Evolutionary conservation across 2,329 filamentous ascomycete species (phyloP).

Genomic region (Ilyonectria mors-panacis): DNA sequence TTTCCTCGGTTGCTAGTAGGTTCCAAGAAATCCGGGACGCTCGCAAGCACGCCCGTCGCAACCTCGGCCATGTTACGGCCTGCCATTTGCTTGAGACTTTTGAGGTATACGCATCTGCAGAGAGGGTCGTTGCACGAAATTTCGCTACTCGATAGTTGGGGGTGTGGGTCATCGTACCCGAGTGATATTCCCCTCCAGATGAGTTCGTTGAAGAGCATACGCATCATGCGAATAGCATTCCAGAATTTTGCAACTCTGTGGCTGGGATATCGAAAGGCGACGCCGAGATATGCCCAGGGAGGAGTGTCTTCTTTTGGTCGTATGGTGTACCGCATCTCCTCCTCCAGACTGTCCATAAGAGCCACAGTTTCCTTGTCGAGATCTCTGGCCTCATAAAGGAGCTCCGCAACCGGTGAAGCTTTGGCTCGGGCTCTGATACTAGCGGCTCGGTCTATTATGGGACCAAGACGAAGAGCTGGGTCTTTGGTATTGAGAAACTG

Average conservation of each 20-base stretch:
- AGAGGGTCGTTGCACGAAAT: not conserved
- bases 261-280: conserved; percentile 39
- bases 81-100: conserved; percentile 22
- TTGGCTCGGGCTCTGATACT: conserved; percentile 30
- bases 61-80: conserved; percentile 34
- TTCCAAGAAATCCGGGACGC: conserved; percentile 37
- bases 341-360: conserved; percentile 7
- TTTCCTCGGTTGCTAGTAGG: conserved; percentile 13
- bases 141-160: not conserved
- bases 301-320: conserved; percentile 14
- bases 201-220: conserved; percentile 43
- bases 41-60: conserved; percentile 41
- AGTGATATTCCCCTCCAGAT: conserved; percentile 20
- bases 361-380: conserved; percentile 36
- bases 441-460: conserved; percentile 38
- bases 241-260: conserved; percentile 42
- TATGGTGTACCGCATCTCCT: conserved; percentile 21
- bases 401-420: not conserved
- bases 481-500: conserved; percentile 33
- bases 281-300: conserved; percentile 32
- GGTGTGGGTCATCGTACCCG: not conserved
- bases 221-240: conserved; percentile 46
- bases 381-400: conserved; percentile 38
- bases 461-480: conserved; percentile 29
- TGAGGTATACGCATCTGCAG: conserved; percentile 12